Evolutionary conservation across 1,139 yeast genomes (phyloP).

Genomic region (Suhomyces yuchorum): DNA sequence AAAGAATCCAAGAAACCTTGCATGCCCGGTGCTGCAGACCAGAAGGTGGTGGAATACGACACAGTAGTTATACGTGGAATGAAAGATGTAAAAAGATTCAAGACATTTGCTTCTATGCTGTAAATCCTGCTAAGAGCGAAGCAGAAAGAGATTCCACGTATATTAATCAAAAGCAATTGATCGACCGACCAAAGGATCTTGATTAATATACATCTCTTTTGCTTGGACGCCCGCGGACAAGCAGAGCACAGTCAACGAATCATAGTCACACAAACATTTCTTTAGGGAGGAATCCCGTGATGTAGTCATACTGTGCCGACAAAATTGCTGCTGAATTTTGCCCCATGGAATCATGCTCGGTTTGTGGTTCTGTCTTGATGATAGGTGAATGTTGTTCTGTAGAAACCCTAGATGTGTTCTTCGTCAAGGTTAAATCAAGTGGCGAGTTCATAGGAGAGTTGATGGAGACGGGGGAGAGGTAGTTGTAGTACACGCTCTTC

Average conservation of each 20-base stretch:
- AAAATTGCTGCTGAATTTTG: constrained; percentile 57
- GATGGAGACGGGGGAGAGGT: constrained; percentile 49
- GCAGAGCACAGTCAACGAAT: constrained; percentile 36
- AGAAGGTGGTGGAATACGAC: constrained; percentile 14
- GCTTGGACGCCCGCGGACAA: constrained; percentile 23
- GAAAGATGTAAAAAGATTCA: constrained; percentile 1
- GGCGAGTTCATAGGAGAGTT: constrained; percentile 47
- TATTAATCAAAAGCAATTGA: constrained; percentile 24
- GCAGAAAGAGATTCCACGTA: constrained; percentile 24
- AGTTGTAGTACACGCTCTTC: constrained; percentile 31
- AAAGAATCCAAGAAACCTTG: constrained; percentile 28
- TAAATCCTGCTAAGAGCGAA: constrained; percentile 23
- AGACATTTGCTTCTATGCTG: constrained; percentile 42
- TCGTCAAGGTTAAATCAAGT: constrained; percentile 39
- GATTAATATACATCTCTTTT: constrained; percentile 28
- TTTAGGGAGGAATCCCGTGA: constrained; percentile 3
- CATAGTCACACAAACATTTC: constrained; percentile 4
- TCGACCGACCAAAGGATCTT: constrained; percentile 21
- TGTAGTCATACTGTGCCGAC: constrained; percentile 17
- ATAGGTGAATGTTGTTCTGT: constrained; percentile 14
- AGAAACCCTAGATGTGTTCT: constrained; percentile 11
- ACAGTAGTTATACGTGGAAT: constrained; percentile 8
- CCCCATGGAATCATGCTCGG: constrained; percentile 43
- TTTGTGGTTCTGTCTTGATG: constrained; percentile 13
- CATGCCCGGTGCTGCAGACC: constrained; percentile 51